A percentile compares a stretch with the other conserved stretches of the same genome.
phyloP scores from a whole-genome alignment of 139 green algal species.

The Bryopsis sp. region DNA sequence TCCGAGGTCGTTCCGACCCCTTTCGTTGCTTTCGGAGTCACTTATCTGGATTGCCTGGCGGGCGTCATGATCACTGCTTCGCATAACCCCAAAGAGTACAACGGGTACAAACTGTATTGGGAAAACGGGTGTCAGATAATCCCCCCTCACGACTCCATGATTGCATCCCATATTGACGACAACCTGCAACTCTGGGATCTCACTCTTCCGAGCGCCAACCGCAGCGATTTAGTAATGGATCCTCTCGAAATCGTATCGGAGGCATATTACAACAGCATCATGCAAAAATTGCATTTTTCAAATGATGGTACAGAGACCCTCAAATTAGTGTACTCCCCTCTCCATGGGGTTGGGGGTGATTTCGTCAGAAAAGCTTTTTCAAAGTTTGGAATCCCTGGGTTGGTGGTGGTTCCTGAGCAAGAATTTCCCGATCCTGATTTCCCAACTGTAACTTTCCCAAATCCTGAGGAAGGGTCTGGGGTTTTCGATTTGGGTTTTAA shows the following conservation, averaged over 20 bases:
- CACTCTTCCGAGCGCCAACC: too few relatives aligned
- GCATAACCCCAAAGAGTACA: conserved; percentile 79
- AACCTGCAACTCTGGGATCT: too few relatives aligned
- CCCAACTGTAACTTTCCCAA: conserved; percentile 56
- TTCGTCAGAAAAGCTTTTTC: conserved; percentile 52
- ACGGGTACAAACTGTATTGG: conserved; percentile 60
- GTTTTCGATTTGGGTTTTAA: conserved; percentile 50
- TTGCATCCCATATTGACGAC: too few relatives aligned
- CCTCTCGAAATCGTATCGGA: too few relatives aligned
- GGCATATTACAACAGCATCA: too few relatives aligned
- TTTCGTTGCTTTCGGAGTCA: conserved; percentile 48
- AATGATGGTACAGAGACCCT: too few relatives aligned
- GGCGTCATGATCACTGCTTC: conserved; percentile 73
- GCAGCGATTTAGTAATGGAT: too few relatives aligned
- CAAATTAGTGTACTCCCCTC: too few relatives aligned
- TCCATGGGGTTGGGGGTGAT: too few relatives aligned
- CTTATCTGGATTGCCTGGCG: conserved; percentile 34
- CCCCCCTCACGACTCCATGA: conserved; percentile 57
- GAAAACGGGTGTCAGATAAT: conserved; percentile 49
- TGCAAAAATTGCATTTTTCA: too few relatives aligned
- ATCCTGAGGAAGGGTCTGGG: conserved; percentile 67
- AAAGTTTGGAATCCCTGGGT: conserved; percentile 41
- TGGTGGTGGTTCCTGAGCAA: conserved; percentile 42
- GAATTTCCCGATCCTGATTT: conserved; percentile 62
- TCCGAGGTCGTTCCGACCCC: conserved; percentile 46